Percentiles rank a stretch among this genome's conserved stretches.
Evolutionary conservation across 371 early-diverging fungal species (phyloP).

Genomic region (Apophysomyces variabilis): DNA sequence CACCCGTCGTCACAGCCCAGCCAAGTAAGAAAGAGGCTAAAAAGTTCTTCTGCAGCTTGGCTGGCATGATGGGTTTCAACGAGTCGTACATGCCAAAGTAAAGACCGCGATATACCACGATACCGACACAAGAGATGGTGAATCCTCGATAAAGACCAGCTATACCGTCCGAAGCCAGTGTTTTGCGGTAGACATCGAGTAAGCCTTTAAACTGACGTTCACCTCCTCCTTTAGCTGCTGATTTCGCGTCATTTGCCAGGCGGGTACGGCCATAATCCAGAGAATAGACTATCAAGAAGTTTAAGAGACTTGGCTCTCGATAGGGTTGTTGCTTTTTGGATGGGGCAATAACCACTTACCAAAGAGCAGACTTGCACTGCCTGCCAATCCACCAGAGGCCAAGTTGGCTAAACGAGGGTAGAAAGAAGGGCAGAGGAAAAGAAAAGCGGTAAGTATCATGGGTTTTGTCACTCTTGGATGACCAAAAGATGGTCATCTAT

Average conservation of each 20-base stretch:
- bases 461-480: too few relatives aligned
- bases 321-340: too few relatives aligned
- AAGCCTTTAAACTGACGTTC: conserved; percentile 77
- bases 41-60: conserved; percentile 53
- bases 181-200: conserved; percentile 72
- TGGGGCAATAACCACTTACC: not conserved
- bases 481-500: too few relatives aligned
- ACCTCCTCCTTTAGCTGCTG: conserved; percentile 60
- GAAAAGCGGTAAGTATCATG: too few relatives aligned
- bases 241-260: conserved; percentile 76
- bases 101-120: conserved; percentile 77
- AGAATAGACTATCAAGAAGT: conserved; percentile 59
- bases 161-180: conserved; percentile 66
- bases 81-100: conserved; percentile 82
- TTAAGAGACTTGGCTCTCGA: too few relatives aligned
- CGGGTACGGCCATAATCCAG: conserved; percentile 86
- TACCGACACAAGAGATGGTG: conserved; percentile 73
- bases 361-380: not conserved
- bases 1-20: conserved; percentile 72
- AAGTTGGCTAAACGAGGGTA: not conserved
- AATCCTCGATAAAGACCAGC: conserved; percentile 83
- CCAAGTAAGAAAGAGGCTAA: conserved; percentile 66
- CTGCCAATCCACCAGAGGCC: not conserved
- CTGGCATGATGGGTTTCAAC: conserved; percentile 68
- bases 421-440: too few relatives aligned